Conservation (phyloP, 2,329 filamentous ascomycete genomes). For the Huntiella bhutanensis region DNA sequence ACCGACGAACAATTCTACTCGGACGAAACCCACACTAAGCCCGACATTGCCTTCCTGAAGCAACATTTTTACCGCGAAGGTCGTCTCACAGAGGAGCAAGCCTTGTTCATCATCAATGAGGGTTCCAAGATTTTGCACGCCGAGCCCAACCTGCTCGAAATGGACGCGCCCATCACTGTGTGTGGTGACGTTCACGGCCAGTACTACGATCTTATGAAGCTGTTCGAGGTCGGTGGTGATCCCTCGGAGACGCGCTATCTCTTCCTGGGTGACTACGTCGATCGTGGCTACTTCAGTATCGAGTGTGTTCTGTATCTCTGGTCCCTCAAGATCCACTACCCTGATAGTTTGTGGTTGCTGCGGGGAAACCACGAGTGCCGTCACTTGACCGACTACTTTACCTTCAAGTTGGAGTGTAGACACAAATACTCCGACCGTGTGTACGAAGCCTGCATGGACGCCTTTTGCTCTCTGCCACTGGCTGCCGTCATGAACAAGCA, state of each 20-base stretch:
- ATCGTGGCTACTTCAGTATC: constrained; percentile 96
- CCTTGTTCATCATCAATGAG: constrained; percentile 79
- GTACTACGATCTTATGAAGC: constrained; percentile 98
- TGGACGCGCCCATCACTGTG: constrained; percentile 97
- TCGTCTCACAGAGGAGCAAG: constrained; percentile 90
- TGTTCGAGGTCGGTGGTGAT: constrained; percentile 95
- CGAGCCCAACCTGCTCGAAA: constrained; percentile 92
- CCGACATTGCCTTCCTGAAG: constrained; percentile 85
- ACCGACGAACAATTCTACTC: constrained; percentile 91
- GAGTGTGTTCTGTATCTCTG: constrained; percentile 97
- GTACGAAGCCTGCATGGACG: constrained; percentile 97
- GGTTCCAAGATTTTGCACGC: constrained; percentile 73
- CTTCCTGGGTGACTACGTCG: constrained; percentile 94
- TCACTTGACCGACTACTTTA: constrained; percentile 98
- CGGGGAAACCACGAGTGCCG: constrained; percentile 97
- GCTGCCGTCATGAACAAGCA: constrained; percentile 99
- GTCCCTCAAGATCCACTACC: constrained; percentile 98
- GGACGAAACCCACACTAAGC: constrained; percentile 68
- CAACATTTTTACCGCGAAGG: constrained; percentile 97
- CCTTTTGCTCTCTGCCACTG: constrained; percentile 83
- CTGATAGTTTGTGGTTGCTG: constrained; percentile 88
- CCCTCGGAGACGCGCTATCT: constrained; percentile 91
- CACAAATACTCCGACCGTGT: constrained; percentile 96
- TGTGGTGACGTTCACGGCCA: constrained; percentile 97
- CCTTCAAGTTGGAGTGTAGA: constrained; percentile 98